Percentiles rank a stretch among this genome's conserved stretches.
These are phyloP conservation scores for Colletotrichum aenigma DNA, from an alignment of 2,329 filamentous ascomycete genomes.

Conservation along the genomic window DNA sequence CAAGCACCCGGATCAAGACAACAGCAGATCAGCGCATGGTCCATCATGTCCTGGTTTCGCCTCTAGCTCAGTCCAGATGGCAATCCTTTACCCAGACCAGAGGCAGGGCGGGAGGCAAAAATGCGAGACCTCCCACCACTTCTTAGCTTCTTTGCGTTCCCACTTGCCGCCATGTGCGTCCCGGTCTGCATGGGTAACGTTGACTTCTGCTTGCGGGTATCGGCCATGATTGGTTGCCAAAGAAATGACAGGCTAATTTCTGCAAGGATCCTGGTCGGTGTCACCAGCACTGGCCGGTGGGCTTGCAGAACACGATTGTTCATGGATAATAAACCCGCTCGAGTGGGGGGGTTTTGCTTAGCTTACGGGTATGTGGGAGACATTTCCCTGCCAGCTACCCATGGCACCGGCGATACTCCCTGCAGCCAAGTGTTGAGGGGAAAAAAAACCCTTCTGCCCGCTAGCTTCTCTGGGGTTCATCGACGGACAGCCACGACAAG, in stretches of 20 bases:
- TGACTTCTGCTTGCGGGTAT: background rate
- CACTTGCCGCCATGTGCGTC: constrained; percentile 13
- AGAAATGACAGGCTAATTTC: background rate
- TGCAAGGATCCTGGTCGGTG: constrained; percentile 4
- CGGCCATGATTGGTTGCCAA: background rate
- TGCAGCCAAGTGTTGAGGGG: constrained; percentile 14
- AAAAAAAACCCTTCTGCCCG: background rate
- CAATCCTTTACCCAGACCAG: background rate
- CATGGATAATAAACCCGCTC: constrained; percentile 1
- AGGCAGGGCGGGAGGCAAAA: background rate
- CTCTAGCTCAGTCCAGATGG: background rate
- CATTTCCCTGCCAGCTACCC: background rate
- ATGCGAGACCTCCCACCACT: background rate
- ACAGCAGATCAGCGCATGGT: constrained; percentile 3
- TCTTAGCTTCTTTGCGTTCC: background rate
- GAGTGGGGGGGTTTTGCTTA: constrained; percentile 2
- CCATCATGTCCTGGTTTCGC: background rate
- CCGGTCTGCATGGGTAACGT: background rate
- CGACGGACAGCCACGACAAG: background rate
- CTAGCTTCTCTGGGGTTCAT: background rate
- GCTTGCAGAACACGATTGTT: background rate
- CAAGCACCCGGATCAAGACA: background rate
- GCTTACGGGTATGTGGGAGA: constrained; percentile 13
- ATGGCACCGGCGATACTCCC: background rate
- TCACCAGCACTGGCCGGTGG: background rate